Conservation (phyloP, 257 asterid genomes). For the Cruciata laevipes region DNA sequence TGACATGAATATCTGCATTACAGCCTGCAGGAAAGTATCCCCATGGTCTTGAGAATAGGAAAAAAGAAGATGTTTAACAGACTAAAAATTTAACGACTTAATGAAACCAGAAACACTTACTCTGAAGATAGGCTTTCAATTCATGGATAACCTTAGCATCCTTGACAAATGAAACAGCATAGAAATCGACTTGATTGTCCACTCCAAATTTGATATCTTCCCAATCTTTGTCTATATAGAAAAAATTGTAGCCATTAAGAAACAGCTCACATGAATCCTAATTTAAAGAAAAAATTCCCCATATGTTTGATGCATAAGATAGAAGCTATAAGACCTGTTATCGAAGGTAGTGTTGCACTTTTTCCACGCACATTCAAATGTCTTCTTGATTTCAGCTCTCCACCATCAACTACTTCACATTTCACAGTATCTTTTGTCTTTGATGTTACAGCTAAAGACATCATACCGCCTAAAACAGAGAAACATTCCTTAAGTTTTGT, state of each 20-base stretch:
- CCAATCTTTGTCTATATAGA: slow-evolving; percentile 81
- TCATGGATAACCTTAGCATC: slow-evolving; percentile 90
- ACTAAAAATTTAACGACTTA: background rate
- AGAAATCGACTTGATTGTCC: slow-evolving; percentile 89
- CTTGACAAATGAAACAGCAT: slow-evolving; percentile 98
- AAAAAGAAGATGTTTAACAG: slow-evolving; percentile 8
- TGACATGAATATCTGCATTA: slow-evolving; percentile 82
- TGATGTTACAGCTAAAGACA: slow-evolving; percentile 85
- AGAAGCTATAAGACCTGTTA: slow-evolving; percentile 57
- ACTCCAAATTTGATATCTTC: slow-evolving; percentile 98
- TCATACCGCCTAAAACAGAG: slow-evolving; percentile 76
- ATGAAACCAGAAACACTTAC: slow-evolving; percentile 32
- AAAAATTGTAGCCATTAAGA: background rate
- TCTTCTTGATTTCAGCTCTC: slow-evolving; percentile 91
- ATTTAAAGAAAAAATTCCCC: background rate
- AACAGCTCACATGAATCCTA: background rate
- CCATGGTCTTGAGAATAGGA: slow-evolving; percentile 10
- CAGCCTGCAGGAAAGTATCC: slow-evolving; percentile 45
- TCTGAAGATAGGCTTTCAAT: slow-evolving; percentile 73
- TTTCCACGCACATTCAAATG: slow-evolving; percentile 97
- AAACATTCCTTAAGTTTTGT: background rate
- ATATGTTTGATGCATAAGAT: background rate
- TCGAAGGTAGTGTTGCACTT: slow-evolving; percentile 95
- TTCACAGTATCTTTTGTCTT: slow-evolving; percentile 62
- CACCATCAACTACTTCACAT: slow-evolving; percentile 89